Percentiles rank a stretch among this genome's conserved stretches.
These are phyloP conservation scores for Physcomitrium patens DNA, from an alignment of 225 moss, liverwort and hornwort genomes.

Conservation along the genomic window DNA sequence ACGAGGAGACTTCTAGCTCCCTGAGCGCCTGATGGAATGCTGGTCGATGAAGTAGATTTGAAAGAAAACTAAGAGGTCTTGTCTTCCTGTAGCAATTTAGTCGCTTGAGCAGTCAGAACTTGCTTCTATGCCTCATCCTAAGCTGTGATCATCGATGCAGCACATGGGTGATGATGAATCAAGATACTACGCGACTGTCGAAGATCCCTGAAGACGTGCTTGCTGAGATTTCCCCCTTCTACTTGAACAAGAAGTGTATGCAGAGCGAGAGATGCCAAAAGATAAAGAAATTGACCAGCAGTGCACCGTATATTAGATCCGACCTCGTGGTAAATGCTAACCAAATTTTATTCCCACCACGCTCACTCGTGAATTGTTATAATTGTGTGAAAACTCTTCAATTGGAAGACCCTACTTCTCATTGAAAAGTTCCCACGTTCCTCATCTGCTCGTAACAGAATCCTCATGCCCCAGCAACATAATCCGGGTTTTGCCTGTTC, in stretches of 20 bases:
- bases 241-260: slow-evolving; percentile 57
- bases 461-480: too few species aligned
- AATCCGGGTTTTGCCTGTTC: too few species aligned
- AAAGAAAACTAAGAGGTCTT: not conserved
- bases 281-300: slow-evolving; percentile 67
- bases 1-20: slow-evolving; percentile 14
- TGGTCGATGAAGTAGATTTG: not conserved
- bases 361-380: not conserved
- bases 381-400: not conserved
- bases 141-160: slow-evolving; percentile 38
- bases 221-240: slow-evolving; percentile 69
- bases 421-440: not conserved
- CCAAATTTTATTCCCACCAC: not conserved
- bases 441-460: not conserved
- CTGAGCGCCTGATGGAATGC: not conserved
- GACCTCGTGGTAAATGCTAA: slow-evolving; percentile 56
- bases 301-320: slow-evolving; percentile 61
- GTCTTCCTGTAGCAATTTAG: not conserved
- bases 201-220: slow-evolving; percentile 75
- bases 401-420: not conserved
- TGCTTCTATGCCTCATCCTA: not conserved
- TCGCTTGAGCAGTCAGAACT: not conserved
- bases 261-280: slow-evolving; percentile 58
- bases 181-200: slow-evolving; percentile 64
- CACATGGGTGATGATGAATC: slow-evolving; percentile 83